Conservation (phyloP, 1,139 yeast genomes). For the Scheffersomyces stambukii region DNA sequence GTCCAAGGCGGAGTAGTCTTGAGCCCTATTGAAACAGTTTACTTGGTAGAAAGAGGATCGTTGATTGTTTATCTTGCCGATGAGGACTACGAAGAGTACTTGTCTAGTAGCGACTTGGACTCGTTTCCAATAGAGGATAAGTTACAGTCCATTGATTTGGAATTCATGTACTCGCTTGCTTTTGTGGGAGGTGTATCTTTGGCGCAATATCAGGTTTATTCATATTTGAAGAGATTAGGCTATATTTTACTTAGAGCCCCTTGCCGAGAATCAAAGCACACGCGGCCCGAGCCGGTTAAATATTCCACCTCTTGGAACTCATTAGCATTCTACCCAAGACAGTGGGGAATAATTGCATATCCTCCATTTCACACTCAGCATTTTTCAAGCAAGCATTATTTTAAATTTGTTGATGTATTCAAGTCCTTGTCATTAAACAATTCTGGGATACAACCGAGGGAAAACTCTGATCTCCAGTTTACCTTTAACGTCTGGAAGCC, state of each 20-base stretch:
- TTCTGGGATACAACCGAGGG: slow-evolving; percentile 7
- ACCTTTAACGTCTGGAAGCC: slow-evolving; percentile 87
- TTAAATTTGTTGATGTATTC: slow-evolving; percentile 36
- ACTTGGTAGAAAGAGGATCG: slow-evolving; percentile 81
- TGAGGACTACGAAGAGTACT: slow-evolving; percentile 14
- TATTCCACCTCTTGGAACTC: too few species aligned
- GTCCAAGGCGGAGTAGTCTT: slow-evolving; percentile 45
- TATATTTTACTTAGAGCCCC: slow-evolving; percentile 70
- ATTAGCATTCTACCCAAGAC: slow-evolving; percentile 7
- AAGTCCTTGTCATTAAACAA: slow-evolving; percentile 33
- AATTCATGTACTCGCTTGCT: slow-evolving; percentile 58
- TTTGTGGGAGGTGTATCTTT: slow-evolving; percentile 29
- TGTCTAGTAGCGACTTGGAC: slow-evolving; percentile 11
- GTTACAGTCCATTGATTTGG: slow-evolving; percentile 51
- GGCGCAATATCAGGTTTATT: slow-evolving; percentile 65
- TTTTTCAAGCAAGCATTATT: slow-evolving; percentile 26
- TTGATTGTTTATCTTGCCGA: slow-evolving; percentile 48
- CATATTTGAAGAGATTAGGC: slow-evolving; percentile 76
- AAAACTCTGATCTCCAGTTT: slow-evolving; percentile 12
- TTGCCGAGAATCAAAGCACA: too few species aligned
- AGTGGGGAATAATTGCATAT: slow-evolving; percentile 11
- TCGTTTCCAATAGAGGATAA: slow-evolving; percentile 21
- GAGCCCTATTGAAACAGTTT: slow-evolving; percentile 64
- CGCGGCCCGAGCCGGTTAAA: neutral
- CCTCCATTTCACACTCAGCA: slow-evolving; percentile 14